These are phyloP conservation scores for Trichoderma cornu-damae DNA, from an alignment of 2,329 filamentous ascomycete species.

Conservation along the genomic window DNA sequence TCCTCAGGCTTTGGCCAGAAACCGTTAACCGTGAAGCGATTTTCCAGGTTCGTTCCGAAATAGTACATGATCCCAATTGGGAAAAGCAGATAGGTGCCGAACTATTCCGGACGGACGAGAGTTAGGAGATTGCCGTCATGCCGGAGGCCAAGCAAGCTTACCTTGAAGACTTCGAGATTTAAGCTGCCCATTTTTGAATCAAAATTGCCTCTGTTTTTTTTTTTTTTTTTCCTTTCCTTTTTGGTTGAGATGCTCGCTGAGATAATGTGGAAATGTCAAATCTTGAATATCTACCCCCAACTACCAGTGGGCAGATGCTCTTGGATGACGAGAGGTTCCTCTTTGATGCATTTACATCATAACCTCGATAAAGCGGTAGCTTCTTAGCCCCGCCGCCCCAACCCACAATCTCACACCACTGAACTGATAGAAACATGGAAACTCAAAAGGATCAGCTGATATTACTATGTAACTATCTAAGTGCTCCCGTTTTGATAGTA, in stretches of 20 bases:
- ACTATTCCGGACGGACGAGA: conserved; percentile 48
- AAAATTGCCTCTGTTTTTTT: no score
- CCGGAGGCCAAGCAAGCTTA: conserved; percentile 36
- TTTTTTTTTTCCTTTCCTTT: no score
- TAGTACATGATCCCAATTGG: conserved; percentile 99
- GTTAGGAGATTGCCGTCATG: not conserved
- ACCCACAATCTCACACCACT: conserved; percentile 14
- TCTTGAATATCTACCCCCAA: not conserved
- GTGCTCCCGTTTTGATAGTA: no score
- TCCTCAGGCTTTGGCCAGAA: conserved; percentile 89
- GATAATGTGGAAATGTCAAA: not conserved
- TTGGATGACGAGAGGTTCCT: conserved; percentile 1
- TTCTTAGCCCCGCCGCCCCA: not conserved
- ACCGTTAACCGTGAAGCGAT: conserved; percentile 77
- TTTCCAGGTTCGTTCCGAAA: conserved; percentile 96
- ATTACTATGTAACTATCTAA: no score
- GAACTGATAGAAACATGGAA: no score
- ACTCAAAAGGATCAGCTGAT: not conserved
- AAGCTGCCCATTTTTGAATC: conserved; percentile 63
- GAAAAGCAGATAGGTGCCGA: conserved; percentile 98
- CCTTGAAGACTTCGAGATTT: conserved; percentile 94
- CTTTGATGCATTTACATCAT: conserved; percentile 12
- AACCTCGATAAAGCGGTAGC: conserved; percentile 24
- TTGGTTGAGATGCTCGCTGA: not conserved
- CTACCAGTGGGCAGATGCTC: no score